A percentile compares a stretch with the other conserved stretches of the same genome.
These are phyloP conservation scores for Omphalea diandra DNA, from an alignment of 441 rosid genomes.

Conservation along the genomic window DNA sequence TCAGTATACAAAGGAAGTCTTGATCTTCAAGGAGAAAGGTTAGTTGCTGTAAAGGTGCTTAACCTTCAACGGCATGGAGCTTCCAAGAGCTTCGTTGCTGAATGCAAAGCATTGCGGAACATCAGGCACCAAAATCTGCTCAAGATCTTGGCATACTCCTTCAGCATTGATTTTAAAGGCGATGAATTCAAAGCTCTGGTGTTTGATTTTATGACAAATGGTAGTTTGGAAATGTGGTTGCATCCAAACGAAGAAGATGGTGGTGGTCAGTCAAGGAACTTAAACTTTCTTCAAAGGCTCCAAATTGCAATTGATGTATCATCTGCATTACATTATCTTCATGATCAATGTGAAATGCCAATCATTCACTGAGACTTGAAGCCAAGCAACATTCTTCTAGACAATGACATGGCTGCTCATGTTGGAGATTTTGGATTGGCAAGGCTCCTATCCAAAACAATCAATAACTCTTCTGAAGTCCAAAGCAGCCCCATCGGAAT, in stretches of 20 bases:
- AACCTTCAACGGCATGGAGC: not conserved
- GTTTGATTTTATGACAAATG: no score
- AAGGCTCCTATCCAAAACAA: not conserved
- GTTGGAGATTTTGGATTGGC: slow-evolving; percentile 10
- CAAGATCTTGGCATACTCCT: no score
- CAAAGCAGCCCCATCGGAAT: not conserved
- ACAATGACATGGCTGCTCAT: not conserved
- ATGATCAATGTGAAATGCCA: slow-evolving; percentile 18
- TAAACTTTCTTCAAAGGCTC: slow-evolving; percentile 22
- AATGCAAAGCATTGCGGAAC: not conserved
- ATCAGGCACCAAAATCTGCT: no score
- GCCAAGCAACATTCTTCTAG: no score
- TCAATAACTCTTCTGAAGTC: no score
- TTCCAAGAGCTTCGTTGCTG: not conserved
- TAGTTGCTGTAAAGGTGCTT: not conserved
- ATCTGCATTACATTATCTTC: slow-evolving; percentile 30
- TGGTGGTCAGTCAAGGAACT: not conserved
- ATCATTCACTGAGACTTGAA: slow-evolving; percentile 14
- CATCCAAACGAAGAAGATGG: not conserved
- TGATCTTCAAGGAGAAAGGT: not conserved
- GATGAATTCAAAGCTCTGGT: no score
- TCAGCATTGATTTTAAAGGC: no score
- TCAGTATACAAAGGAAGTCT: not conserved
- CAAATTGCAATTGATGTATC: slow-evolving; percentile 28
- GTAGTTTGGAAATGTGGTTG: no score